Percentiles rank a stretch among this genome's conserved stretches.
Conservation (phyloP, 169 alveolate genomes). For the Babesia sp. region DNA sequence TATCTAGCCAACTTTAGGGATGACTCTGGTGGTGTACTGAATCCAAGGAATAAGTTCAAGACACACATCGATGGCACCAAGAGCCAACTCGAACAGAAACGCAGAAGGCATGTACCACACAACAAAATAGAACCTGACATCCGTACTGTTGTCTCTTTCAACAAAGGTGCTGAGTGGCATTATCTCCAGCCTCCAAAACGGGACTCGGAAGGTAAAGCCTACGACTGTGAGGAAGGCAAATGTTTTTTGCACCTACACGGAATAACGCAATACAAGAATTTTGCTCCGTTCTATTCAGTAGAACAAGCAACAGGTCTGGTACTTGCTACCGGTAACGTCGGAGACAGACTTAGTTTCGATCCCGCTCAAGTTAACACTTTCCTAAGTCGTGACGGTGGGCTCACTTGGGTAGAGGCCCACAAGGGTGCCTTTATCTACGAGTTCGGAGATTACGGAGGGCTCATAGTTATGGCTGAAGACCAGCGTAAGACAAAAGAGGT, state of each 20-base stretch:
- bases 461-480: constrained; percentile 96
- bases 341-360: constrained; percentile 83
- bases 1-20: constrained; percentile 93
- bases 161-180: constrained; percentile 97
- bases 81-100: constrained; percentile 65
- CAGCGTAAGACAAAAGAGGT: constrained; percentile 83
- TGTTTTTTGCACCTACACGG: constrained; percentile 94
- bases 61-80: constrained; percentile 58
- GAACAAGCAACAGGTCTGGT: constrained; percentile 96
- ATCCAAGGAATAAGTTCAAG: constrained; percentile 39
- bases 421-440: constrained; percentile 97
- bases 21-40: constrained; percentile 70
- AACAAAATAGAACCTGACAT: constrained; percentile 75
- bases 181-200: constrained; percentile 92
- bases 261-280: constrained; percentile 83
- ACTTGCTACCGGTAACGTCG: constrained; percentile 96
- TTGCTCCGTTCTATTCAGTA: constrained; percentile 93
- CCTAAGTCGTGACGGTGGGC: constrained; percentile 97
- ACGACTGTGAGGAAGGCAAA: constrained; percentile 88
- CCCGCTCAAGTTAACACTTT: constrained; percentile 91
- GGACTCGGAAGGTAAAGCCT: constrained; percentile 89
- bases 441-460: constrained; percentile 98
- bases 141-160: constrained; percentile 93
- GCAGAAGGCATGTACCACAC: constrained; percentile 60
- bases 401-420: constrained; percentile 95